phyloP scores from a whole-genome alignment of 495 filamentous ascomycete species.

The Penicillium arizonense region DNA sequence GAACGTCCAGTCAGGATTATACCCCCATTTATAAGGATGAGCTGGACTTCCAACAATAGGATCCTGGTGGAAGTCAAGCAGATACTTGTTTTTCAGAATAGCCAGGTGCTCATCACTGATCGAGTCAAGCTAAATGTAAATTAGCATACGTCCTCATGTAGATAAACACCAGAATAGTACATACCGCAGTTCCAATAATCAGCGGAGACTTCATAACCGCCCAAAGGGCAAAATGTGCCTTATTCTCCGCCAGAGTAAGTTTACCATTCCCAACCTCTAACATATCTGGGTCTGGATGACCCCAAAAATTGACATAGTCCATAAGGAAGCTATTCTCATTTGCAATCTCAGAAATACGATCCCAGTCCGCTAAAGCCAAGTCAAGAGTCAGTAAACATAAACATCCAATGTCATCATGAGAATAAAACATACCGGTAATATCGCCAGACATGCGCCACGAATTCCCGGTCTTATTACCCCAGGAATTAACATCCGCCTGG shows the following conservation, averaged over 20 bases:
- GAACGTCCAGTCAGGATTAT: conserved; percentile 62
- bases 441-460: conserved; percentile 58
- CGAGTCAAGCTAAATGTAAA: conserved; percentile 34
- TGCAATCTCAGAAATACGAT: conserved; percentile 38
- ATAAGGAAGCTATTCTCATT: conserved; percentile 47
- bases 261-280: conserved; percentile 65
- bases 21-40: conserved; percentile 65
- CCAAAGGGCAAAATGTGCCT: conserved; percentile 55
- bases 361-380: conserved; percentile 34
- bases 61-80: conserved; percentile 66
- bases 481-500: conserved; percentile 46
- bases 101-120: conserved; percentile 43
- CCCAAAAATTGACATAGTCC: conserved; percentile 51
- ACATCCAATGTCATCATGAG: conserved; percentile 7
- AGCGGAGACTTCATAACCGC: conserved; percentile 57
- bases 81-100: conserved; percentile 56
- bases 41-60: conserved; percentile 49
- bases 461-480: conserved; percentile 50
- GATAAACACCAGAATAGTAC: conserved; percentile 14
- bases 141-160: conserved; percentile 1
- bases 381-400: conserved; percentile 5
- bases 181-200: conserved; percentile 53
- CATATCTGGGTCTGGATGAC: conserved; percentile 64
- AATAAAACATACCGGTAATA: conserved; percentile 40
- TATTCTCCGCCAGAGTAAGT: conserved; percentile 48